phyloP scores from a whole-genome alignment of 2,329 filamentous ascomycete genomes.

The Geosmithia putterillii region DNA sequence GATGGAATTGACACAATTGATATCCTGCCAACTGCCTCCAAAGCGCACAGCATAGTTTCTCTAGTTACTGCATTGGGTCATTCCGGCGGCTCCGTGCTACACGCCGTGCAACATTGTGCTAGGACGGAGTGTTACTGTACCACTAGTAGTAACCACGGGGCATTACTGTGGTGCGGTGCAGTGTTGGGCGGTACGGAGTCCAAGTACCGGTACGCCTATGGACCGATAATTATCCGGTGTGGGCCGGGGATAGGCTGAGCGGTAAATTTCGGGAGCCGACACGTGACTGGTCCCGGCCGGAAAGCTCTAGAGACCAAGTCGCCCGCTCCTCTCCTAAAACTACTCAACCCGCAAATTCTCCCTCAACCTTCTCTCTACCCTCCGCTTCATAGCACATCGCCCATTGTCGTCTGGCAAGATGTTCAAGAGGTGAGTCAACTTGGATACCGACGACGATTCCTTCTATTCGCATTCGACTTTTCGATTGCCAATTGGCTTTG shows the following conservation, averaged over 20 bases:
- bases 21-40: no score
- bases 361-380: conserved; percentile 35
- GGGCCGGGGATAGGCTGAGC: neutral
- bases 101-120: no score
- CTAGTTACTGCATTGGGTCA: no score
- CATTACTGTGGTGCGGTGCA: no score
- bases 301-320: neutral
- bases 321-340: conserved; percentile 19
- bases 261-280: neutral
- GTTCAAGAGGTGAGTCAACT: conserved; percentile 68
- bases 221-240: neutral
- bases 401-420: conserved; percentile 63
- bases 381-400: conserved; percentile 49
- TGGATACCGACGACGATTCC: conserved; percentile 13
- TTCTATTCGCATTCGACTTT: conserved; percentile 12
- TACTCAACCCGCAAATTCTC: conserved; percentile 36
- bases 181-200: neutral
- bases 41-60: no score
- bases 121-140: no score
- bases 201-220: no score
- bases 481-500: conserved; percentile 30
- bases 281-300: neutral
- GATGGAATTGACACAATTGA: no score
- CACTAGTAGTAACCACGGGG: no score
- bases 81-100: no score